Evolutionary conservation across 139 green algal species (phyloP).

Genomic region (Haematococcus sp.): DNA sequence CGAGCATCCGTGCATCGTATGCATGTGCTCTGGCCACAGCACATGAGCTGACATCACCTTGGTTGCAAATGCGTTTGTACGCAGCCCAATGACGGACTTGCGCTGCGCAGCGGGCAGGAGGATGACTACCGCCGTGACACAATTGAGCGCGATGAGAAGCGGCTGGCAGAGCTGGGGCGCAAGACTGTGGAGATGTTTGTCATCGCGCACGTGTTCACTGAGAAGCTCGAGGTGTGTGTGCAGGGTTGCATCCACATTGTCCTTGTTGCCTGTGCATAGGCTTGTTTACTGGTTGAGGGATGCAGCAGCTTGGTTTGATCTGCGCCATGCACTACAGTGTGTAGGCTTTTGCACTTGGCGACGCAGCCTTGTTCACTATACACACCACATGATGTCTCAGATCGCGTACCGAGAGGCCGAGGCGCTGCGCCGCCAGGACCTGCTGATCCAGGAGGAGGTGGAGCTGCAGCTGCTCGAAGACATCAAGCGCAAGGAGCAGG

Average conservation of each 20-base stretch:
- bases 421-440: slow-evolving; percentile 84
- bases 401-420: slow-evolving; percentile 80
- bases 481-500: slow-evolving; percentile 47
- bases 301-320: slow-evolving; percentile 1
- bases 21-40: neutral
- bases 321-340: neutral
- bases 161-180: slow-evolving; percentile 87
- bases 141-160: slow-evolving; percentile 87
- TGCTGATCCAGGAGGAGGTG: slow-evolving; percentile 92
- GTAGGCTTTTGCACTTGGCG: neutral
- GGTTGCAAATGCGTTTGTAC: slow-evolving; percentile 11
- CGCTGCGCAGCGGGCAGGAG: slow-evolving; percentile 51
- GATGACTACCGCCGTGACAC: slow-evolving; percentile 65
- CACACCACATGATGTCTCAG: too few relatives aligned
- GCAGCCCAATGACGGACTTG: slow-evolving; percentile 43
- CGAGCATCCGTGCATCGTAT: neutral
- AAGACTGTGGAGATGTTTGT: slow-evolving; percentile 91
- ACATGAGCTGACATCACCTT: neutral
- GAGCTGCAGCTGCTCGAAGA: slow-evolving; percentile 58
- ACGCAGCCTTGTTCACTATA: neutral
- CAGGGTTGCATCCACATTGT: neutral
- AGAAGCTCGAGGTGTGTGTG: slow-evolving; percentile 68
- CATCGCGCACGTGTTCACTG: slow-evolving; percentile 76
- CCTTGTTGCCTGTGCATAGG: neutral
- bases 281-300: neutral